These are phyloP conservation scores for Podaxis mareebaensis DNA, from an alignment of 768 basidiomycete genomes.

Conservation along the genomic window DNA sequence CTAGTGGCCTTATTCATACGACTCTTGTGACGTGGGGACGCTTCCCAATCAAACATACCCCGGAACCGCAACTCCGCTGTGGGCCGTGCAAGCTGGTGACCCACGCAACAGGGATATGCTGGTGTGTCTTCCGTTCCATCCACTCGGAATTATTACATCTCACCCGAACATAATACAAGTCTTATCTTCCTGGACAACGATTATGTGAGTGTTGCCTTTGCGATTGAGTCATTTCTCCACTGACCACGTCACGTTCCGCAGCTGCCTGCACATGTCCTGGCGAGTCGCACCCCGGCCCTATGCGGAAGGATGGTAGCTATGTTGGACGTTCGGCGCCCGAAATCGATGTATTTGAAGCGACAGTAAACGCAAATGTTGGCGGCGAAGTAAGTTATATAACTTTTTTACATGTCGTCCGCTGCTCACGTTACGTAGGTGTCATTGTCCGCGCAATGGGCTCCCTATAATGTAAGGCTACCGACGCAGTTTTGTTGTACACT, in stretches of 20 bases:
- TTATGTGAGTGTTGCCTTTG: conserved; percentile 25
- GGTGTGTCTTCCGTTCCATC: conserved; percentile 22
- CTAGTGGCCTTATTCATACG: conserved; percentile 69
- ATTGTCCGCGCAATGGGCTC: conserved; percentile 50
- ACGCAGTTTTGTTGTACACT: conserved; percentile 17
- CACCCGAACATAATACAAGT: conserved; percentile 30
- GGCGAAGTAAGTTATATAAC: conserved; percentile 25
- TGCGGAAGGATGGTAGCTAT: conserved; percentile 48
- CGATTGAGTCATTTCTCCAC: neutral
- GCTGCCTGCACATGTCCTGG: conserved; percentile 41
- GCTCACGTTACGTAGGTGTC: conserved; percentile 36
- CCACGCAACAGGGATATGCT: conserved; percentile 37
- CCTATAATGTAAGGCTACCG: conserved; percentile 56
- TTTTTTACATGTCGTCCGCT: neutral
- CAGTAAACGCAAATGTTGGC: conserved; percentile 27
- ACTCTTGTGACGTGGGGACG: conserved; percentile 80
- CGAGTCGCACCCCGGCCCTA: conserved; percentile 41
- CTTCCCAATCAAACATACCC: conserved; percentile 74
- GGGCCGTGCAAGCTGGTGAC: conserved; percentile 43
- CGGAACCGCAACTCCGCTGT: conserved; percentile 46
- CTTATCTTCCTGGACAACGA: conserved; percentile 69
- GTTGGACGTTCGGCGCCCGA: conserved; percentile 65
- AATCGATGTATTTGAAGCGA: conserved; percentile 67
- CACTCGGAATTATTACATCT: neutral
- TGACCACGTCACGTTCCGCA: conserved; percentile 12